Conservation (phyloP, 2,329 filamentous ascomycete species). For the Fusarium gaditjirri region DNA sequence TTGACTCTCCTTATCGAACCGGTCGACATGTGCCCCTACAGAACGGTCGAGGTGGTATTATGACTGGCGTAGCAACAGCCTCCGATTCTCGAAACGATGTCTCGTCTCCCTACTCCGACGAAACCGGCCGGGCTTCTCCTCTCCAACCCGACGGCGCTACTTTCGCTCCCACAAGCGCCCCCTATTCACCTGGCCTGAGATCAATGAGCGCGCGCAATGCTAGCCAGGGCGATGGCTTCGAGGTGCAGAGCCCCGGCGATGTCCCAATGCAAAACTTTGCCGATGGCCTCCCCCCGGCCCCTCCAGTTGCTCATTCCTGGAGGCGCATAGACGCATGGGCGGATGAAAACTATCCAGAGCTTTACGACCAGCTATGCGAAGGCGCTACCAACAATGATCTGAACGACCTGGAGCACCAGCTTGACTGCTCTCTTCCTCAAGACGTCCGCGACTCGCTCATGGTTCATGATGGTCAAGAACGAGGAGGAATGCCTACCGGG, state of each 20-base stretch:
- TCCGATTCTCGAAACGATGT: conserved; percentile 90
- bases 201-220: conserved; percentile 77
- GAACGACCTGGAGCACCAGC: conserved; percentile 94
- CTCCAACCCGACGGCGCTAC: conserved; percentile 47
- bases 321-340: conserved; percentile 92
- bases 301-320: conserved; percentile 91
- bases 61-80: conserved; percentile 90
- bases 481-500: conserved; percentile 88
- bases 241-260: conserved; percentile 79
- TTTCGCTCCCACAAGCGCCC: conserved; percentile 68
- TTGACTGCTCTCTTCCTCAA: conserved; percentile 92
- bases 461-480: conserved; percentile 96
- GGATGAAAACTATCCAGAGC: conserved; percentile 93
- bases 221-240: conserved; percentile 72
- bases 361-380: conserved; percentile 92
- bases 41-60: conserved; percentile 80
- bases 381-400: conserved; percentile 93
- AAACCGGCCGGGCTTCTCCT: conserved; percentile 66
- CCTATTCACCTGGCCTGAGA: conserved; percentile 91
- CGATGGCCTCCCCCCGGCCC: conserved; percentile 89
- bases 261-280: conserved; percentile 97
- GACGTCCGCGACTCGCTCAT: conserved; percentile 93
- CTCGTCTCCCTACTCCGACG: conserved; percentile 80
- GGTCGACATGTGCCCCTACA: conserved; percentile 90
- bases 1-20: conserved; percentile 92